Percentiles rank a stretch among this genome's conserved stretches.
phyloP scores from a whole-genome alignment of 306 rosid genomes.

The Dalbergia oliveri region DNA sequence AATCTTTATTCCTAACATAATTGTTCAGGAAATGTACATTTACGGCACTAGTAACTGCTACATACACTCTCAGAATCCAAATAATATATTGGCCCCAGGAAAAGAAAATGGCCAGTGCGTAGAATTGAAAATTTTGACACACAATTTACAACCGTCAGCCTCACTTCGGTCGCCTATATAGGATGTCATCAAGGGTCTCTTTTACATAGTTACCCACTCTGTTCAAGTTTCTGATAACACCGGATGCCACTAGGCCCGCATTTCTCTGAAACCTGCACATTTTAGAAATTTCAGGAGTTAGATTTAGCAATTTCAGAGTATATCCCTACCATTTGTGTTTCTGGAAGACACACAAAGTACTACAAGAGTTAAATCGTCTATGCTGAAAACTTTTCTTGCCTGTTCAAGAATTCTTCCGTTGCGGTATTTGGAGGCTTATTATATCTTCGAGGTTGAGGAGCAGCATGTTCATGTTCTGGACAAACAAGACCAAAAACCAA shows the following conservation, averaged over 20 bases:
- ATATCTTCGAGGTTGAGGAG: constrained; percentile 64
- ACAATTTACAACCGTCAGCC: not conserved
- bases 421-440: constrained; percentile 62
- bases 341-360: not conserved
- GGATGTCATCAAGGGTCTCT: constrained; percentile 72
- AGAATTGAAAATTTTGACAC: constrained; percentile 23
- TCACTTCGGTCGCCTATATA: constrained; percentile 77
- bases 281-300: constrained; percentile 21
- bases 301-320: not conserved
- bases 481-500: constrained; percentile 33
- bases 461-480: constrained; percentile 53
- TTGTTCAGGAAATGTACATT: constrained; percentile 28
- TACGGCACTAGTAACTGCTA: constrained; percentile 15
- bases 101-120: constrained; percentile 38
- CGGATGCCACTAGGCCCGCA: constrained; percentile 82
- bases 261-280: constrained; percentile 80
- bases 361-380: not conserved
- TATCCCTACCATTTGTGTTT: constrained; percentile 5
- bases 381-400: constrained; percentile 60
- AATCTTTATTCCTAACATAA: constrained; percentile 18
- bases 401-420: constrained; percentile 75
- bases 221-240: constrained; percentile 79
- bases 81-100: constrained; percentile 25
- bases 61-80: constrained; percentile 20
- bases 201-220: constrained; percentile 71